Evolutionary conservation across 108 stramenopile genomes (phyloP).

Genomic region (Cyclostephanos invisitatus): DNA sequence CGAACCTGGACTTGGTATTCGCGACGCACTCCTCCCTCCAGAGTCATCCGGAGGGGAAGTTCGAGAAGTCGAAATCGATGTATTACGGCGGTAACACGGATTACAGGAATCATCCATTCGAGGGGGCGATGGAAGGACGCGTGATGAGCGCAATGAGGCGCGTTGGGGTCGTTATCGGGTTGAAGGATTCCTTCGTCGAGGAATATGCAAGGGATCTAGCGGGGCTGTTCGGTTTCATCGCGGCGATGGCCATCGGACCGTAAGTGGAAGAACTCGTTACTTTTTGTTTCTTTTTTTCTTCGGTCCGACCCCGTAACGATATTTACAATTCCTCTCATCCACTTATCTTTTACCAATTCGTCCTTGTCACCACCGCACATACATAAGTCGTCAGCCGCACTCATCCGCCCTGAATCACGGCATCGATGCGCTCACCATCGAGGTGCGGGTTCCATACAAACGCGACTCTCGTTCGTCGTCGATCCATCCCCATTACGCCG

Average conservation of each 20-base stretch:
- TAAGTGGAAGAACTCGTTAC: not conserved
- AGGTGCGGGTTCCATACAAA: slow-evolving; percentile 38
- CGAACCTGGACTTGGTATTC: slow-evolving; percentile 85
- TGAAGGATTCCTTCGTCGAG: slow-evolving; percentile 25
- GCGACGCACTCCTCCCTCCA: slow-evolving; percentile 51
- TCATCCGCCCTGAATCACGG: slow-evolving; percentile 69
- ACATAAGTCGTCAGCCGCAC: slow-evolving; percentile 58
- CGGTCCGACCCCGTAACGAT: not conserved
- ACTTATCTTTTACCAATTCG: too few species aligned
- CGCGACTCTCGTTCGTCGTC: slow-evolving; percentile 2
- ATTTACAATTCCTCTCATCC: too few species aligned
- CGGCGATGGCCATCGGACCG: slow-evolving; percentile 37
- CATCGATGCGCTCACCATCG: slow-evolving; percentile 79
- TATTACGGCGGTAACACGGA: slow-evolving; percentile 30
- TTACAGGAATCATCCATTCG: slow-evolving; percentile 32
- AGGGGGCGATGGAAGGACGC: slow-evolving; percentile 5
- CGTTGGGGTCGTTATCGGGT: slow-evolving; percentile 9
- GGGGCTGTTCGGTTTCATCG: slow-evolving; percentile 49
- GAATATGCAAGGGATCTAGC: slow-evolving; percentile 56
- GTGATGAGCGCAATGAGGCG: not conserved
- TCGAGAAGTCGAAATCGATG: slow-evolving; percentile 5
- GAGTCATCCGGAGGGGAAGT: slow-evolving; percentile 25
- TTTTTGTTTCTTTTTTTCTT: not conserved
- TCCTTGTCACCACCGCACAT: slow-evolving; percentile 37
- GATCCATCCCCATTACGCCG: slow-evolving; percentile 48